These are phyloP conservation scores for Rhododendron ferrugineum DNA, from an alignment of 148 eudicot genomes.

Conservation along the genomic window DNA sequence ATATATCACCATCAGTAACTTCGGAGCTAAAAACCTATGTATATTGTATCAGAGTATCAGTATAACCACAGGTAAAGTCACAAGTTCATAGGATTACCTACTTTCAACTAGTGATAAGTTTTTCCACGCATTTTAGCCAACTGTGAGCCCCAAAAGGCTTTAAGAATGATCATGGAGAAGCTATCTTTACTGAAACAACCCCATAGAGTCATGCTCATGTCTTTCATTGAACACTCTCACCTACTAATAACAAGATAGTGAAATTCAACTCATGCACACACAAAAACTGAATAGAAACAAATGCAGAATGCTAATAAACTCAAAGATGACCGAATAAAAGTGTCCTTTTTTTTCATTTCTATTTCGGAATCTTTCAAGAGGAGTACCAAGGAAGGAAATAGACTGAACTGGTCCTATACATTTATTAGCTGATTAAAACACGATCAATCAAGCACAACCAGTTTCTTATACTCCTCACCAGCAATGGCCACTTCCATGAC, in stretches of 20 bases:
- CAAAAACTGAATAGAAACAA: background rate
- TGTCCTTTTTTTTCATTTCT: background rate
- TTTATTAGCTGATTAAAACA: background rate
- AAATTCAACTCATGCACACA: background rate
- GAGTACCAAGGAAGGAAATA: background rate
- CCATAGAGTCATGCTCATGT: too few species aligned
- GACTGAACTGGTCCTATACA: background rate
- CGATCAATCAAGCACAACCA: conserved; percentile 25
- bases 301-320: background rate
- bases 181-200: too few species aligned
- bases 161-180: too few species aligned
- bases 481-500: conserved; percentile 24
- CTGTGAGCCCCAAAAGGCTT: too few species aligned
- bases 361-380: background rate
- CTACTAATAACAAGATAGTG: background rate
- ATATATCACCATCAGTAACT: too few species aligned
- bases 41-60: too few species aligned
- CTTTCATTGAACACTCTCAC: too few species aligned
- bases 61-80: too few species aligned
- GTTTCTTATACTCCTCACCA: conserved; percentile 24
- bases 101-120: too few species aligned
- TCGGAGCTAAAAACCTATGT: too few species aligned
- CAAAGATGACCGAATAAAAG: background rate
- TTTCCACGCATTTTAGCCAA: too few species aligned
- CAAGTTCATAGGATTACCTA: too few species aligned